Evolutionary conservation across 2,329 filamentous ascomycete genomes (phyloP).

Genomic region (Pseudogymnoascus sp.): DNA sequence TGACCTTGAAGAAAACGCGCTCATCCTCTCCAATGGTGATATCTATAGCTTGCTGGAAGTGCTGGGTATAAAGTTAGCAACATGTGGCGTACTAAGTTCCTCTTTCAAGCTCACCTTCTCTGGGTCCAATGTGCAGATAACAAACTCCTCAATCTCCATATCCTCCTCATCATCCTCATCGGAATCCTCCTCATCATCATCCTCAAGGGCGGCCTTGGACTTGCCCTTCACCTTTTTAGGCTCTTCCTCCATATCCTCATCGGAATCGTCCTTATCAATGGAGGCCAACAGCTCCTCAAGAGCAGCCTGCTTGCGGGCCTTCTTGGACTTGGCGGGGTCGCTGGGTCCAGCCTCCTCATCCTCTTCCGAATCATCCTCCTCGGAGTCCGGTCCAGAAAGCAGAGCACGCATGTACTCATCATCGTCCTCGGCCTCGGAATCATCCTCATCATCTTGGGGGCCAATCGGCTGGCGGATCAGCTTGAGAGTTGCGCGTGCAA

Average conservation of each 20-base stretch:
- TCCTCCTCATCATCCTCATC: constrained; percentile 56
- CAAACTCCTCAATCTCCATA: constrained; percentile 74
- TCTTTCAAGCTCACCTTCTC: constrained; percentile 60
- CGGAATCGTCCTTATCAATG: constrained; percentile 46
- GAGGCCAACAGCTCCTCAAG: constrained; percentile 70
- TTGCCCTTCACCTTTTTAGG: constrained; percentile 51
- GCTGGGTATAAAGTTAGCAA: constrained; percentile 43
- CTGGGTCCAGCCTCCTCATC: constrained; percentile 78
- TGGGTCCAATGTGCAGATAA: constrained; percentile 92
- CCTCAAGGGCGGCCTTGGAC: constrained; percentile 48
- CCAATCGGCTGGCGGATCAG: constrained; percentile 67
- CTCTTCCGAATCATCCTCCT: constrained; percentile 46
- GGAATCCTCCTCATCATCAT: constrained; percentile 43
- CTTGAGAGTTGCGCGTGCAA: constrained; percentile 80
- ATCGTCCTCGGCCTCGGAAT: constrained; percentile 56
- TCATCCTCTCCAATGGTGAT: constrained; percentile 86
- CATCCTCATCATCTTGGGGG: constrained; percentile 40
- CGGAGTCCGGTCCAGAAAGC: constrained; percentile 39
- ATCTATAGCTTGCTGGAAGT: constrained; percentile 91
- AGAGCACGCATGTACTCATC: constrained; percentile 56
- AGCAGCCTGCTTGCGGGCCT: constrained; percentile 71
- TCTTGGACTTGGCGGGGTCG: constrained; percentile 83
- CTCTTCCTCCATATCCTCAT: constrained; percentile 69
- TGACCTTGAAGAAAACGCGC: constrained; percentile 84
- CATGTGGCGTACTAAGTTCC: background rate